Base-by-base conservation (phyloP, 192 early-diverging fungal species). In the Phlyctochytrium arcticum region DNA sequence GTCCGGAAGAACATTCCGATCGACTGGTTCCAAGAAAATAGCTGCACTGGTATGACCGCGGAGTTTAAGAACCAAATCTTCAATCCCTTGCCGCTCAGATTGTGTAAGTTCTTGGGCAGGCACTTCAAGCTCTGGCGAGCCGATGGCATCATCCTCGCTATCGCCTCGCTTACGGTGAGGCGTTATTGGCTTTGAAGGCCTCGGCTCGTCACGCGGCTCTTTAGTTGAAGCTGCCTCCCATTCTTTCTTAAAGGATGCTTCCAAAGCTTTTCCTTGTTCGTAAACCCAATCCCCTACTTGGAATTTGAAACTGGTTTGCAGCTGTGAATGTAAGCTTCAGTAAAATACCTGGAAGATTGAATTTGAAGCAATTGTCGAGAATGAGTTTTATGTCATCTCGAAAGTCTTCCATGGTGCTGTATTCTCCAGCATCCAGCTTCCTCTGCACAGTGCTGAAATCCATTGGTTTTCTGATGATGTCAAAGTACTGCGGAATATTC, bases 381-480 rank as follows among this genome's bases (percentile, higher is more conserved):
- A 78, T 69, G 29, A 94, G 78, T 7, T 87, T 76, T n/a, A 90
- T 71, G 49, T 88, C 89, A 0, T 69, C 72, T 51, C 80, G 80
- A 60, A 94, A 90, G 26, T 87, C 87, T 8, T 84, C 77, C 9
- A 81, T 64, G 27, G 65, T 71, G 5, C 49, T 34, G 67, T 92
- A 90, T 31, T 72, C 71, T 3, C 83, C 85, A 26, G 65, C 60
- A 33, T 88, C 78, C 15, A 93, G 73, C 74, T 88, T 86, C 48
- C 72, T 76, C 67, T 85, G 81, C 23, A 96, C 82, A 0, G 92
- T 96, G 19, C 75, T 68, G 27, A 96, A 65, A 66, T 96, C 93
- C 89, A 96, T 96, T 3, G 93, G 93, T 35, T 85, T 67, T 54
- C 92, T 94, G 75, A 94, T 82, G 5, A 97, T 80, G 2, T 74